Conservation (phyloP, 1,139 yeast genomes). For the Wickerhamiella pararugosa region DNA sequence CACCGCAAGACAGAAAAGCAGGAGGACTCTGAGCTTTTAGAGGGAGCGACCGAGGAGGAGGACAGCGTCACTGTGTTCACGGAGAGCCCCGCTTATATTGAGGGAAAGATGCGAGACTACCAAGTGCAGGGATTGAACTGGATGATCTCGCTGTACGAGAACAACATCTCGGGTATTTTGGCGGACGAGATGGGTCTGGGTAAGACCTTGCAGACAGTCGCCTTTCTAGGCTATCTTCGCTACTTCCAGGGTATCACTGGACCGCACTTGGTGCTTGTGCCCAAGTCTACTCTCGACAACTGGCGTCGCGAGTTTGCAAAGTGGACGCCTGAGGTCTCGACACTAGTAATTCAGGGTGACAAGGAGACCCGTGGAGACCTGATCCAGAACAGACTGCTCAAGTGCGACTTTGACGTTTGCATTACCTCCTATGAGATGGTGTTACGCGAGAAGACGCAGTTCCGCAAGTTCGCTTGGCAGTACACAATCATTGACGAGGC, state of each 20-base stretch:
- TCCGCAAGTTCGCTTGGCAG: conserved; percentile 84
- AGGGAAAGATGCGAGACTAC: conserved; percentile 30
- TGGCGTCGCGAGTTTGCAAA: conserved; percentile 88
- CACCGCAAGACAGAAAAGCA: conserved; percentile 39
- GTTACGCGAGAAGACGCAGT: conserved; percentile 67
- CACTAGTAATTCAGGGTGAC: conserved; percentile 71
- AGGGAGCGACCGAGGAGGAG: conserved; percentile 53
- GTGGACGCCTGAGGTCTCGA: conserved; percentile 96
- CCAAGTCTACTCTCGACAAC: conserved; percentile 87
- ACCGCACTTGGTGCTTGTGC: conserved; percentile 84
- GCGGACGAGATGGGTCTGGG: conserved; percentile 99
- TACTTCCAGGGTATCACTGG: conserved; percentile 65
- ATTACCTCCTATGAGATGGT: conserved; percentile 89
- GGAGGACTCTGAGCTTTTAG: conserved; percentile 80
- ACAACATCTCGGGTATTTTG: conserved; percentile 74
- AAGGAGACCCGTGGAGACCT: conserved; percentile 58
- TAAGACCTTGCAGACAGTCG: conserved; percentile 83
- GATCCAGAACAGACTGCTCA: conserved; percentile 42
- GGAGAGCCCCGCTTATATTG: conserved; percentile 57
- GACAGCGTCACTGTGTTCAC: conserved; percentile 46
- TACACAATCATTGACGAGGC: conserved; percentile 93
- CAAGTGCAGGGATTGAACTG: conserved; percentile 91
- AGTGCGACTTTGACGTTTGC: conserved; percentile 79
- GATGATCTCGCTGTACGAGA: conserved; percentile 71
- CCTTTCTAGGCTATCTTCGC: conserved; percentile 78